Evolutionary conservation across 2,329 filamentous ascomycete species (phyloP), one percentile per base, ranked within the genome.

Genomic region (Reticulascus tulasneorum): DNA sequence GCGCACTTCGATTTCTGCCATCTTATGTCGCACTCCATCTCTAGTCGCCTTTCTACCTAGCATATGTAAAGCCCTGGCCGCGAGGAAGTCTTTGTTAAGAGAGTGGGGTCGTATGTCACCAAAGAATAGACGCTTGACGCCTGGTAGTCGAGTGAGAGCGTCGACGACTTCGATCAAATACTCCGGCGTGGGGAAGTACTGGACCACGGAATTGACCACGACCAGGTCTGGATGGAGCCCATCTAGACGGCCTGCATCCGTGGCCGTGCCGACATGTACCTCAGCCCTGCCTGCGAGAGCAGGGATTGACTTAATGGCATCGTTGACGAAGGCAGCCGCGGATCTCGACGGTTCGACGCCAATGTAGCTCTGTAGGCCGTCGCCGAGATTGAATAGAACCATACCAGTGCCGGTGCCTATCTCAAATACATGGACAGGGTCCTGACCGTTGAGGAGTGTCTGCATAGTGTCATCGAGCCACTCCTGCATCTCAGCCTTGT

Each of bases 381-480:
- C 2, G 1, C 13, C 30, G 12, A 59, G 29, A 15, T 55, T 58
- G 40, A 59, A 58, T 1, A 59, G 38, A 8, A 58, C 51, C 55
- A 57, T 59, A 1, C 56, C 56, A 1, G 47, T 38, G 2, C 55
- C 56, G 2, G 54, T 51, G 2, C 56, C 56, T 1, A 60, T 36
- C 28, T 59, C 56, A 0, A 59, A 42, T 1, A 59, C 47, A n/a
- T 46, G 27, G 2, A 38, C 38, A 4, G 39, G 23, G 6, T 5
- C 11, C 10, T 18, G 22, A 7, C 40, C 45, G 6, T 51, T 43
- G 9, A 29, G 40, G 2, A 57, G 43, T 0, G 45, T 38, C 2
- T 32, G 11, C 1, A 58, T 51, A 1, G 53, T 55, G 9, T 59
- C 56, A 8, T 56, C 48, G 1, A 59, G 42, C 56, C 56, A 59